Percentiles rank a stretch among this genome's conserved stretches.
phyloP scores from a whole-genome alignment of 1,139 yeast species.

The Kurtzmaniella quercitrusa region DNA sequence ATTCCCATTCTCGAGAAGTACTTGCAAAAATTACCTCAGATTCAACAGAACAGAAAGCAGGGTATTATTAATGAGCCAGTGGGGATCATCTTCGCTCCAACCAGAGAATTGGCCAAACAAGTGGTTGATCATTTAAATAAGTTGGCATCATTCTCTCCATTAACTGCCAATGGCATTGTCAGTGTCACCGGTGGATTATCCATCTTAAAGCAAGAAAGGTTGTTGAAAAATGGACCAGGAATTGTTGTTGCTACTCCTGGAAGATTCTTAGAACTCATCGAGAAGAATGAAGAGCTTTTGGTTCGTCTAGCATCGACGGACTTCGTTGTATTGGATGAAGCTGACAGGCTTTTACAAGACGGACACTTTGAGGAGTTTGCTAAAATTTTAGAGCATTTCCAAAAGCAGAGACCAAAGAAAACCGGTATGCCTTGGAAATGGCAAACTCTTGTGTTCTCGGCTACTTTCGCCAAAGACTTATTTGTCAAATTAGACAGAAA shows the following conservation, averaged over 20 bases:
- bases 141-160: conserved; percentile 58
- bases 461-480: conserved; percentile 83
- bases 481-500: conserved; percentile 64
- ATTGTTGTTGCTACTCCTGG: conserved; percentile 96
- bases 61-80: conserved; percentile 44
- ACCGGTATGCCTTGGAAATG: conserved; percentile 43
- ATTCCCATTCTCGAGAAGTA: conserved; percentile 82
- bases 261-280: conserved; percentile 76
- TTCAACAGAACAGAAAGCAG: conserved; percentile 20
- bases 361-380: conserved; percentile 95
- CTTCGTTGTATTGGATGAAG: conserved; percentile 85
- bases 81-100: conserved; percentile 87
- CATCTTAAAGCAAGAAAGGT: conserved; percentile 85
- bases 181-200: conserved; percentile 92
- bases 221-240: conserved; percentile 70
- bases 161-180: conserved; percentile 56
- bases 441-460: conserved; percentile 92
- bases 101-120: conserved; percentile 95
- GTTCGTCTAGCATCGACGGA: conserved; percentile 60
- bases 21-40: conserved; percentile 22
- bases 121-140: conserved; percentile 74
- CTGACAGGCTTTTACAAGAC: conserved; percentile 92
- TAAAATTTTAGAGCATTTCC: conserved; percentile 64
- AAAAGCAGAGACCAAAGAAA: conserved; percentile 29
- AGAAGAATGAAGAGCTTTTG: conserved; percentile 53